Evolutionary conservation across 2,329 filamentous ascomycete species (phyloP).

Genomic region (Aspergillus hiratsukae): DNA sequence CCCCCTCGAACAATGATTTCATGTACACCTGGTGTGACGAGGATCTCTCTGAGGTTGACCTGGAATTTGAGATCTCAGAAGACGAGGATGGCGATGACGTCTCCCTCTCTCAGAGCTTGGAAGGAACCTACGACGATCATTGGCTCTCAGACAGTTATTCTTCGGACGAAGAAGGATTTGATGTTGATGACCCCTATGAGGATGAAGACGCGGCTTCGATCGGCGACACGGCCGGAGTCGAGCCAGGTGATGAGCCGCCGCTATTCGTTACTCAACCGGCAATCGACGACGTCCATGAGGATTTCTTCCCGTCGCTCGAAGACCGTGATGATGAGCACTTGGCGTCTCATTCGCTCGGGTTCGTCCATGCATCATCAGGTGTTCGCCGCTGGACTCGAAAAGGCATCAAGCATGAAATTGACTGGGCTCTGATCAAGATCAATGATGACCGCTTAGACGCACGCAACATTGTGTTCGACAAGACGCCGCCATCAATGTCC

Average conservation of each 20-base stretch:
- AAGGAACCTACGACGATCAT: slow-evolving; percentile 38
- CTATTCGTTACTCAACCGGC: slow-evolving; percentile 88
- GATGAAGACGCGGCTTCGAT: slow-evolving; percentile 54
- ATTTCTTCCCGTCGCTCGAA: slow-evolving; percentile 75
- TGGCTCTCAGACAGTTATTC: slow-evolving; percentile 44
- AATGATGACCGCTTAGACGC: slow-evolving; percentile 64
- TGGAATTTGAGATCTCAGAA: slow-evolving; percentile 52
- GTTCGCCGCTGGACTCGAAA: slow-evolving; percentile 70
- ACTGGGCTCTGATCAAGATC: slow-evolving; percentile 90
- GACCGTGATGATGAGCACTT: slow-evolving; percentile 78
- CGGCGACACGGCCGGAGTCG: slow-evolving; percentile 75
- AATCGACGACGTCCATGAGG: slow-evolving; percentile 76
- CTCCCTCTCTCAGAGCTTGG: slow-evolving; percentile 33
- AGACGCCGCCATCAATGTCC: slow-evolving; percentile 9
- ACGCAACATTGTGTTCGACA: slow-evolving; percentile 60
- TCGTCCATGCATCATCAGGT: slow-evolving; percentile 84
- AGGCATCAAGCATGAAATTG: slow-evolving; percentile 80
- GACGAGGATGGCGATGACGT: slow-evolving; percentile 46
- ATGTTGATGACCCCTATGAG: slow-evolving; percentile 47
- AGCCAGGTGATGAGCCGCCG: slow-evolving; percentile 68
- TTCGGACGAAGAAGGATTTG: slow-evolving; percentile 50
- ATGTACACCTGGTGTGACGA: slow-evolving; percentile 38
- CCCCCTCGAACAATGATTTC: slow-evolving; percentile 25
- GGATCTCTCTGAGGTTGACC: slow-evolving; percentile 33
- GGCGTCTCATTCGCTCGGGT: slow-evolving; percentile 72